Base-by-base conservation (phyloP, 768 basidiomycete genomes). In the Boletus barrowsii region DNA sequence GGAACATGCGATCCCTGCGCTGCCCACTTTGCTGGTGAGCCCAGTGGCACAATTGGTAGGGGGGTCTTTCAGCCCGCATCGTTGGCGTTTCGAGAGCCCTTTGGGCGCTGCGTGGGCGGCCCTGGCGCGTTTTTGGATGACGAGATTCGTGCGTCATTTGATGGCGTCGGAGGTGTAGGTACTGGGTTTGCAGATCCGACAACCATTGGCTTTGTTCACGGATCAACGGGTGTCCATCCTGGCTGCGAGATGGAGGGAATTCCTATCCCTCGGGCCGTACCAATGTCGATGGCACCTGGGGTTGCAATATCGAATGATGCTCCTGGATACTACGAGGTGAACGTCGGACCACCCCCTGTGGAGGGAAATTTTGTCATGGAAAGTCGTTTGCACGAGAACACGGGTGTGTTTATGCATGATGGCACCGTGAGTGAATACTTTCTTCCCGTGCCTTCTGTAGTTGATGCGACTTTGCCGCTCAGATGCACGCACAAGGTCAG, bases 91-190 rank as follows among this genome's bases (percentile, higher is more conserved):
- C 49, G 37, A 24, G 59, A 64, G 15, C 53, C 45, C 20, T 53
- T 53, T 42, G 47, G 33, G 5, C 47, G 32, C 35, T 29, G 32
- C 14, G 15, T 4, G 17, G 35, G 6, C 8, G 20, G 54, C 9
- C 29, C 62, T 43, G 36, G 53, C 8, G 37, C 53, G 5, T 65
- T 66, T 43, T 10, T 54, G 37, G 54, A 67, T 9, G 64, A 65
- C 4, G 62, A 61, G 33, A 61, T 65, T 55, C 46, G 47, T n/a
- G 62, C 56, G 4, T 67, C 64, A 11, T 56, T 65, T 40, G 54
- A 58, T 18, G 46, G 45, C 24, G 1, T 22, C 5, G 42, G 6
- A 11, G 24, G 11, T 14, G 24, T 32, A 10, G 45, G 39, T 15
- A 4, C 41, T 13, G 20, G 11, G 2, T 47, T 42, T 37, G 18